phyloP scores from a whole-genome alignment of 2,329 filamentous ascomycete genomes.

The Didymella segeticola region DNA sequence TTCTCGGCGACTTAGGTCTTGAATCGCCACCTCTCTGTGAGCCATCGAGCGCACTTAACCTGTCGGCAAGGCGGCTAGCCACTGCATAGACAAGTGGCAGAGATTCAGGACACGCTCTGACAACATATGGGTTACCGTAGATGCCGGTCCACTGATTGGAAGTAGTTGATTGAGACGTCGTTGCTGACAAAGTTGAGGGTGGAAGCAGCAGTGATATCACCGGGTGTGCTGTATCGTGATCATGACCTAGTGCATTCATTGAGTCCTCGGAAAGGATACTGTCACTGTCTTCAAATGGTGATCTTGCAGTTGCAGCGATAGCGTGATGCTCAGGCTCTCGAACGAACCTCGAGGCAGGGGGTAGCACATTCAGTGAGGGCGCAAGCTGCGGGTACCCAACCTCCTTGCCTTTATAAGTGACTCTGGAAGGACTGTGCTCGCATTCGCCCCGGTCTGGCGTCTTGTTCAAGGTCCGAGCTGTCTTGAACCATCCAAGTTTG shows the following conservation, averaged over 20 bases:
- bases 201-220: not conserved
- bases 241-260: not conserved
- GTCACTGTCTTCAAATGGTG: not conserved
- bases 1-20: not conserved
- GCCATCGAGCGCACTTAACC: slow-evolving; percentile 2
- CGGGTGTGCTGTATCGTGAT: not conserved
- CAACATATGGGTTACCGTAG: slow-evolving; percentile 1
- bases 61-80: slow-evolving; percentile 1
- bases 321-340: no score
- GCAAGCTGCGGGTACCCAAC: slow-evolving; percentile 1
- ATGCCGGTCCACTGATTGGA: not conserved
- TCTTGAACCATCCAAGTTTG: not conserved
- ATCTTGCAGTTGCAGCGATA: not conserved
- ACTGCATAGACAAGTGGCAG: not conserved
- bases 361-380: not conserved
- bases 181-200: not conserved
- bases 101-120: not conserved
- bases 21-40: not conserved
- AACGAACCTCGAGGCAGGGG: not conserved
- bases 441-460: not conserved
- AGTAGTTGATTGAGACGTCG: not conserved
- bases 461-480: not conserved
- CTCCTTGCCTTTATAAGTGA: not conserved
- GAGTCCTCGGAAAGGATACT: not conserved
- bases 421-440: not conserved